phyloP scores from a whole-genome alignment of 208 protist species.

The Acanthamoeba sp. region DNA sequence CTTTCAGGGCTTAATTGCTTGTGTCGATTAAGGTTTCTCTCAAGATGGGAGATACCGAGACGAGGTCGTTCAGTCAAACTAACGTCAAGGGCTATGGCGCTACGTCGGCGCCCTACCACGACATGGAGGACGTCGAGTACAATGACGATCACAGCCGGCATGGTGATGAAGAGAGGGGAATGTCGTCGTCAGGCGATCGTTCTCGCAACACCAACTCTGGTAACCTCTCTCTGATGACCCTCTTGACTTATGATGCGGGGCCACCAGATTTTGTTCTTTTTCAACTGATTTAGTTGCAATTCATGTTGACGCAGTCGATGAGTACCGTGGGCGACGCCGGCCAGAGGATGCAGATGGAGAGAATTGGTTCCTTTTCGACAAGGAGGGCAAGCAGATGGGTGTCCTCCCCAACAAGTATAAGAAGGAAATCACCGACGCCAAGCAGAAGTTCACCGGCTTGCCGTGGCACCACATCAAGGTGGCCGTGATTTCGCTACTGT shows the following conservation, averaged over 20 bases:
- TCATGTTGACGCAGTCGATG: not conserved
- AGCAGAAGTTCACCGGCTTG: not conserved
- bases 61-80: not conserved
- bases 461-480: conserved; percentile 41
- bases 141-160: not conserved
- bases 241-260: not conserved
- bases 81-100: conserved; percentile 57
- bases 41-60: conserved; percentile 35
- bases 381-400: not conserved
- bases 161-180: conserved; percentile 10
- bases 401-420: not conserved
- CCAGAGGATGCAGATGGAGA: not conserved
- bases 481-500: conserved; percentile 9
- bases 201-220: not conserved
- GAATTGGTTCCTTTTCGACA: conserved; percentile 30
- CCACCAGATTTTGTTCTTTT: not conserved
- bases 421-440: conserved; percentile 7
- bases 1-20: not conserved
- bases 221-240: not conserved
- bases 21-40: not conserved
- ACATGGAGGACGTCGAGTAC: conserved; percentile 38
- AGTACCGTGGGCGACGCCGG: conserved; percentile 26
- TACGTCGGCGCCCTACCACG: conserved; percentile 6
- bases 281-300: not conserved
- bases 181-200: not conserved